These are phyloP conservation scores for Cicer cuneatum DNA, from an alignment of 306 rosid species.

Conservation along the genomic window DNA sequence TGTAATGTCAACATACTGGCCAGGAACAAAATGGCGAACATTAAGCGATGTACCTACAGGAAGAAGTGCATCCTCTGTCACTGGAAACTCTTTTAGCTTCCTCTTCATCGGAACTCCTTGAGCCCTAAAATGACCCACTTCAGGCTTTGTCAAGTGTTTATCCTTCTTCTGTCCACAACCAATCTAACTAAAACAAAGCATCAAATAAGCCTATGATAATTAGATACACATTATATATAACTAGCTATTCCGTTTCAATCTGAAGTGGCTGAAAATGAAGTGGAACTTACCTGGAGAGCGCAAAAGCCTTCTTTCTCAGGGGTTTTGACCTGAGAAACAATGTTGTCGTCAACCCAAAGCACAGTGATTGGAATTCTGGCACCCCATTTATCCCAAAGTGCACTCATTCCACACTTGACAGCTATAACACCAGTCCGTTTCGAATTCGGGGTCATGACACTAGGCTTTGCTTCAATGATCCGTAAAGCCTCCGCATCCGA, in stretches of 20 bases:
- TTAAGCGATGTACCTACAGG: slow-evolving; percentile 82
- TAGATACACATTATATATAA: slow-evolving; percentile 27
- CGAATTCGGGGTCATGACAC: slow-evolving; percentile 64
- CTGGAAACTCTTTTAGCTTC: slow-evolving; percentile 90
- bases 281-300: slow-evolving; percentile 73
- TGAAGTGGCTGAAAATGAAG: background rate
- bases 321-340: slow-evolving; percentile 94
- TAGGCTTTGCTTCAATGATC: slow-evolving; percentile 59
- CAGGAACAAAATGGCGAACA: slow-evolving; percentile 98
- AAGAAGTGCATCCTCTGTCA: slow-evolving; percentile 92
- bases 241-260: background rate
- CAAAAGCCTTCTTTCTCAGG: slow-evolving; percentile 73
- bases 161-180: slow-evolving; percentile 99
- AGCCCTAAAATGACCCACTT: slow-evolving; percentile 97
- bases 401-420: slow-evolving; percentile 94
- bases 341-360: slow-evolving; percentile 94
- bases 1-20: slow-evolving; percentile 83
- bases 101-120: slow-evolving; percentile 94
- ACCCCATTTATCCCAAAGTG: slow-evolving; percentile 98
- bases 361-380: slow-evolving; percentile 80
- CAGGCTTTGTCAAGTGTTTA: slow-evolving; percentile 90
- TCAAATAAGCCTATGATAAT: slow-evolving; percentile 42
- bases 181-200: slow-evolving; percentile 81
- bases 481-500: slow-evolving; percentile 56
- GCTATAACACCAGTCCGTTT: slow-evolving; percentile 85